Evolutionary conservation across 257 asterid species (phyloP).

Genomic region (Ballota nigra): DNA sequence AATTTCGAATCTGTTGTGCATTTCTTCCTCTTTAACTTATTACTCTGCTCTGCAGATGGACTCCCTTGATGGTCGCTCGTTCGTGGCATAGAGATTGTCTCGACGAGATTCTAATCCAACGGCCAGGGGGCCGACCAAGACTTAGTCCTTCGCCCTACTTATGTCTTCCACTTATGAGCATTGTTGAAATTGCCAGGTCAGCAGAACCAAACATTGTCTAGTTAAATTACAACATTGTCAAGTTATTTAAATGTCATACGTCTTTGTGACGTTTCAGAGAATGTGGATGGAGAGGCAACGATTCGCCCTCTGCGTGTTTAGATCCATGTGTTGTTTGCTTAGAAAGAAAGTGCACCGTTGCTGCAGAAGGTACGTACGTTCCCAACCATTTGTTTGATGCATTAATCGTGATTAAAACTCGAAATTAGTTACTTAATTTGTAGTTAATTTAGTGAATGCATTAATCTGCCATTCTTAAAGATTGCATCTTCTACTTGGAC

Average conservation of each 20-base stretch:
- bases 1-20: not conserved
- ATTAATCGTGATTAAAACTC: not conserved
- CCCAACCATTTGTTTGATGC: not conserved
- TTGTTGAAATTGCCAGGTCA: slow-evolving; percentile 77
- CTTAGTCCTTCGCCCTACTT: slow-evolving; percentile 58
- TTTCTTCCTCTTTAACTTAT: not conserved
- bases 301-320: slow-evolving; percentile 37
- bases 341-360: slow-evolving; percentile 82
- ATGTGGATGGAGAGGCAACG: slow-evolving; percentile 74
- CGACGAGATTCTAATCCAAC: slow-evolving; percentile 55
- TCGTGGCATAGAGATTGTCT: slow-evolving; percentile 87
- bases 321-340: slow-evolving; percentile 94
- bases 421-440: not conserved
- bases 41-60: slow-evolving; percentile 49
- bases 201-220: not conserved
- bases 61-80: slow-evolving; percentile 82
- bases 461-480: not conserved
- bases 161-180: slow-evolving; percentile 85
- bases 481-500: not conserved
- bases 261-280: slow-evolving; percentile 42
- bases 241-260: not conserved
- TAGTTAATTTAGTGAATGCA: not conserved
- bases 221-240: not conserved
- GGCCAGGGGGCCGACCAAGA: slow-evolving; percentile 43
- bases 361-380: slow-evolving; percentile 65